A percentile compares a stretch with the other conserved stretches of the same genome.
Conservation (phyloP, 2,329 filamentous ascomycete species). For the Colletotrichum navitas region DNA sequence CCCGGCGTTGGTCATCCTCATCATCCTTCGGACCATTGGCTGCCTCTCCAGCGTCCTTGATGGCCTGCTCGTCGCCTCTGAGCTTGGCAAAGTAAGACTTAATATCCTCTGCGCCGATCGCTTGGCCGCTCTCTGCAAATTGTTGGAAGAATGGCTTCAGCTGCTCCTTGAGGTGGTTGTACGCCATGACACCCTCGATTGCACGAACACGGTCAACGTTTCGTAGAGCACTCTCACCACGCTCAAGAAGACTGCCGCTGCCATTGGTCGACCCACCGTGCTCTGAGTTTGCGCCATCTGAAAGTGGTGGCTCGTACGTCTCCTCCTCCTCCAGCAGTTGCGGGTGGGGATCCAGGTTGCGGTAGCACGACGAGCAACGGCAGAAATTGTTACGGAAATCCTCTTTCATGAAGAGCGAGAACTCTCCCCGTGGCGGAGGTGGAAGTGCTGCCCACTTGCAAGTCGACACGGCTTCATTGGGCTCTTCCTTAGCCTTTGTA, state of each 20-base stretch:
- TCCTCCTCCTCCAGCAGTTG: conserved; percentile 96
- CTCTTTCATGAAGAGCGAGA: conserved; percentile 86
- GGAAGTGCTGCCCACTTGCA: conserved; percentile 76
- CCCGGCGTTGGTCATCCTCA: conserved; percentile 57
- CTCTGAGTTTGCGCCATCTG: conserved; percentile 69
- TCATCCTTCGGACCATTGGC: conserved; percentile 55
- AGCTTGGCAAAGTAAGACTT: conserved; percentile 96
- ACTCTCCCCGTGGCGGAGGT: conserved; percentile 62
- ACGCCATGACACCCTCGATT: conserved; percentile 98
- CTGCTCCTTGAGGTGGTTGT: conserved; percentile 95
- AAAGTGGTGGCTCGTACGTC: conserved; percentile 91
- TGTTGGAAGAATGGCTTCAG: conserved; percentile 95
- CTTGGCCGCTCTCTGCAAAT: conserved; percentile 90
- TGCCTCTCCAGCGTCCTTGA: conserved; percentile 71
- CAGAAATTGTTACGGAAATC: conserved; percentile 87
- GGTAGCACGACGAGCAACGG: conserved; percentile 85
- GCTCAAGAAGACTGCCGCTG: conserved; percentile 87
- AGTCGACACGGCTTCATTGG: conserved; percentile 33
- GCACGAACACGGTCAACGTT: conserved; percentile 93
- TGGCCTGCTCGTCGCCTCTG: conserved; percentile 85
- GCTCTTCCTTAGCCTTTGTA: conserved; percentile 39
- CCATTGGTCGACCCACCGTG: conserved; percentile 71
- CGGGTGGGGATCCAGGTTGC: conserved; percentile 75
- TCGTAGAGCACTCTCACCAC: conserved; percentile 90
- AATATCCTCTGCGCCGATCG: conserved; percentile 94